phyloP scores from a whole-genome alignment of 73 alveolate genomes.

The Tetrahymena thermophila region DNA sequence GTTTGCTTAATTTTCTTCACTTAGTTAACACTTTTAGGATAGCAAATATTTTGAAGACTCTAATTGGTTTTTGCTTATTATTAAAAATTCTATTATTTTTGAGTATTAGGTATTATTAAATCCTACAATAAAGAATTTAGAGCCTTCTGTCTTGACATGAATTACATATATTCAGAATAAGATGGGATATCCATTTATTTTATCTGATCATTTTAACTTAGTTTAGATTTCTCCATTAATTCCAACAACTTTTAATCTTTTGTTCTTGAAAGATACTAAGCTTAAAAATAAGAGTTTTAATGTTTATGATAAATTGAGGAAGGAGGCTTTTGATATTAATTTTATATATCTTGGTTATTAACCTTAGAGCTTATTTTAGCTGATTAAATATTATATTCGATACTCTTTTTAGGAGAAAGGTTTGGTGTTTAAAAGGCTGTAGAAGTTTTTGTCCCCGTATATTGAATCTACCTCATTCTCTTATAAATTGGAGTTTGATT shows the following conservation, averaged over 20 bases:
- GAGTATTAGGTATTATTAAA: background rate
- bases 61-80: no score
- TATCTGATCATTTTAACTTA: background rate
- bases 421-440: background rate
- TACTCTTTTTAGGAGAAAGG: background rate
- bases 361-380: background rate
- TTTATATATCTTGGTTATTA: background rate
- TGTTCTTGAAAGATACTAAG: background rate
- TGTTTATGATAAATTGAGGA: background rate
- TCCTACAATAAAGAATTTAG: background rate
- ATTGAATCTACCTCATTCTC: background rate
- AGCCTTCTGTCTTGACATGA: background rate
- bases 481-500: background rate
- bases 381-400: background rate
- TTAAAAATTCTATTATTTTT: no score
- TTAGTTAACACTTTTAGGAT: no score
- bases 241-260: background rate
- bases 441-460: background rate
- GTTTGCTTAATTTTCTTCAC: background rate
- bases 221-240: background rate
- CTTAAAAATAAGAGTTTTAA: background rate
- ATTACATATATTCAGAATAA: background rate
- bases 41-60: background rate
- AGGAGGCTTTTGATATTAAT: background rate
- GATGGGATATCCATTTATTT: background rate